Evolutionary conservation across 108 stramenopile genomes (phyloP), one percentile per base, ranked within the genome.

Genomic region (Stephanodiscus minutulus): DNA sequence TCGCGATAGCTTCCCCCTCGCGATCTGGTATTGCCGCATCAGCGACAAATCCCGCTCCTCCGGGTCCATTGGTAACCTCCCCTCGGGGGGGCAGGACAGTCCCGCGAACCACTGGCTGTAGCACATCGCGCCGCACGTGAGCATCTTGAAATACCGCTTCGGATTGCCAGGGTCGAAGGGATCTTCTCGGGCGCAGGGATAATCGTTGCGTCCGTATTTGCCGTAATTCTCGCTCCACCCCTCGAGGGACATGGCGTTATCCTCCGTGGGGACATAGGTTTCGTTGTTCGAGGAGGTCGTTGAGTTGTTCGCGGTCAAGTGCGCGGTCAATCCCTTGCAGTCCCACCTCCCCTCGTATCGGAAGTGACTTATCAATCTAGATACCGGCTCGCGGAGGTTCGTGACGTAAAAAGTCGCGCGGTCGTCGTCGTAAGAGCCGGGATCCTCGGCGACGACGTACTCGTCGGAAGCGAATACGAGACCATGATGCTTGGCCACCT

Each of bases 331-430:
- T 48, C 61, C 46, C 2, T 66, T 60, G 29, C 73, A 74, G 31
- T 67, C 36, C 73, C 73, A 74, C 54, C 73, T 74, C 9, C 73
- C 73, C 61, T 74, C 64, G 25, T 74, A 72, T 44, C 56, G 64
- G 62, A 72, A 72, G 56, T 72, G 71, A 56, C 71, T 72, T 49
- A 72, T 53, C 52, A 54, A 54, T 46, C 71, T 50, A 24, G 61
- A 37, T 6, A 72, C 58, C 33, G 80, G 80, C 37, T 81, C 76
- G 48, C 76, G 28, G 6, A 81, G 3, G 50, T 77, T 64, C 12
- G 80, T 76, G 13, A 81, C 75, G 44, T 81, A 81, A 56, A 81
- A 77, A 22, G 79, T 81, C 52, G 60, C n/a, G n/a, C n/a, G n/a
- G n/a, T n/a, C 64, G 5, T 65, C 69, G 1, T 76, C 74, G 21